Base-by-base conservation (phyloP, 2,329 filamentous ascomycete genomes). In the Fusarium metavorans region DNA sequence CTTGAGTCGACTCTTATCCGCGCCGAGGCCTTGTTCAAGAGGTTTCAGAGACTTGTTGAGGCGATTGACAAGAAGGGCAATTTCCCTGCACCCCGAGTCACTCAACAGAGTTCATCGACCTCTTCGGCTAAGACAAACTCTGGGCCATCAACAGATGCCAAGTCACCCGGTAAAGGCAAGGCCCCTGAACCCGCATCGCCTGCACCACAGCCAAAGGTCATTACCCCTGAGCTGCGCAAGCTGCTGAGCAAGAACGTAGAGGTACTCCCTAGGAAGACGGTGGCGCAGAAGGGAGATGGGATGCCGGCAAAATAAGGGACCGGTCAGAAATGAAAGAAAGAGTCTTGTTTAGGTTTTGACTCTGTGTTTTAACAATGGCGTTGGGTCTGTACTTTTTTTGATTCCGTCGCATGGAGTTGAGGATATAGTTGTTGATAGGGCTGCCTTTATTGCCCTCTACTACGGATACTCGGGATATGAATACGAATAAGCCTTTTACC, bases 11-110 rank as follows among this genome's bases (percentile, higher is more conserved):
- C 95, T 0, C 89, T 98, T 20, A 91, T 97, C 69, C 91, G 95
- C 35, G 97, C 97, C 13, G 97, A 99, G 83, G 90, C 92, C 0
- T 90, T 99, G 4, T 99, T 97, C 87, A 91, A 91, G 72, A 92
- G 94, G 59, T 99, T 98, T 83, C 92, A 97, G 79, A 90, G 95
- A 52, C 92, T 94, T 2, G 93, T 99, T 13, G 95, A 98, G 79
- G 93, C 94, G 1, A 92, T 98, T 39, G 97, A 99, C 83, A 96
- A 97, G 85, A 97, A 97, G 82, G 88, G 92, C 61, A 95, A 94
- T 79, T 97, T 98, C 77, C 95, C 95, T 0, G 85, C 87, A 0
- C 91, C 67, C 80, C 84, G 79, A 52, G 72, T 64, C 63, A 63
- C 73, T 58, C 72, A 66, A 63, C 66, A 64, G 57, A 76, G 56